Evolutionary conservation across 306 rosid species (phyloP).

Genomic region (Mimosa bimucronata): DNA sequence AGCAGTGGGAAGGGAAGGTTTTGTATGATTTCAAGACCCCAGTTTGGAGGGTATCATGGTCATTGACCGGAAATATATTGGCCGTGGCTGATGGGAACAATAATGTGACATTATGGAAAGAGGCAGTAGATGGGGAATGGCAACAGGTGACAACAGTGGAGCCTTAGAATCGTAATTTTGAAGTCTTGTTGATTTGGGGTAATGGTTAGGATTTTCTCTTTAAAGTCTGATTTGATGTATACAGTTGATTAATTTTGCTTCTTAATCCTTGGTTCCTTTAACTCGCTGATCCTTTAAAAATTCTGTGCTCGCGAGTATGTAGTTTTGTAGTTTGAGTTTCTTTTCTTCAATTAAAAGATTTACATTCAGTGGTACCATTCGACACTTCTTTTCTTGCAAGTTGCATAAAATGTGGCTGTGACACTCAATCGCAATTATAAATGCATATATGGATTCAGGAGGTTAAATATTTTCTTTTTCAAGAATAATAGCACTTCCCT

Average conservation of each 20-base stretch:
- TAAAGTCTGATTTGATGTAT: conserved; percentile 37
- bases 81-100: conserved; percentile 91
- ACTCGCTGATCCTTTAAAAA: conserved; percentile 29
- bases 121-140: conserved; percentile 89
- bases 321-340: conserved; percentile 37
- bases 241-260: conserved; percentile 40
- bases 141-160: conserved; percentile 86
- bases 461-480: not conserved
- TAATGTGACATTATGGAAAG: conserved; percentile 83
- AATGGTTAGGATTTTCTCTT: conserved; percentile 44
- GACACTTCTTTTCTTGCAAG: conserved; percentile 9
- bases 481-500: not conserved
- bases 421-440: not conserved
- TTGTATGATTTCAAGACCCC: conserved; percentile 79
- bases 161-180: conserved; percentile 52
- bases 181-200: conserved; percentile 38
- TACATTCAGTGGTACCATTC: conserved; percentile 19
- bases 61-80: conserved; percentile 80
- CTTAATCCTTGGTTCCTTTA: conserved; percentile 42
- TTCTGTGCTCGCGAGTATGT: conserved; percentile 42
- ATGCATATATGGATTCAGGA: not conserved
- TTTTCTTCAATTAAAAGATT: conserved; percentile 20
- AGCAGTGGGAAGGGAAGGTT: conserved; percentile 84
- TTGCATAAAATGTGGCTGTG: conserved; percentile 22
- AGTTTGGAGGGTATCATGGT: conserved; percentile 91